A percentile compares a stretch with the other conserved stretches of the same genome.
These are phyloP conservation scores for Curvularia hawaiiensis DNA, from an alignment of 2,329 filamentous ascomycete species.

Conservation along the genomic window DNA sequence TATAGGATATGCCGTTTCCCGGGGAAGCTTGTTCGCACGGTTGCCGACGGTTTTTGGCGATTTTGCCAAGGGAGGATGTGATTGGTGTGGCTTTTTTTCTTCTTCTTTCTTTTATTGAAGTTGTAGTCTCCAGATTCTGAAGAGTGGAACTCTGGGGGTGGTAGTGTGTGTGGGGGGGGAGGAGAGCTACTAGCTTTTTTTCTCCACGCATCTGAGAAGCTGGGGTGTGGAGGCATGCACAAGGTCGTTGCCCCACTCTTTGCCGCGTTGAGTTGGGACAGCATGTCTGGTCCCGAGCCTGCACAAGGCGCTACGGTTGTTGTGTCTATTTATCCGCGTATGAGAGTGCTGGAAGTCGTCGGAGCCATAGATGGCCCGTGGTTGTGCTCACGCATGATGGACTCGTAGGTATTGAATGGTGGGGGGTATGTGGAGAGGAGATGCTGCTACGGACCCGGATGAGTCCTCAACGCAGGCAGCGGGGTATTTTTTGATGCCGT, in stretches of 20 bases:
- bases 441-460: background rate
- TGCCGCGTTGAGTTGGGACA: background rate
- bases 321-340: conserved; percentile 28
- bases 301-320: conserved; percentile 20
- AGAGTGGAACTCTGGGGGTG: background rate
- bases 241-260: background rate
- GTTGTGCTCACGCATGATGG: conserved; percentile 15
- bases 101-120: too few relatives aligned
- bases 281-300: conserved; percentile 10
- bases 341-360: conserved; percentile 11
- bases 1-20: too few relatives aligned
- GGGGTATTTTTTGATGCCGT: background rate
- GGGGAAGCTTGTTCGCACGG: background rate
- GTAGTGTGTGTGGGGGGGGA: too few relatives aligned
- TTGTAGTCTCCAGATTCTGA: too few relatives aligned
- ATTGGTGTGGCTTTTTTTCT: too few relatives aligned
- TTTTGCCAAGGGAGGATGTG: too few relatives aligned
- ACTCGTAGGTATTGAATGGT: conserved; percentile 7
- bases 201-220: conserved; percentile 4
- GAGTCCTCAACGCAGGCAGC: background rate
- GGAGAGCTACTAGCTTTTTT: too few relatives aligned
- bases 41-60: too few relatives aligned
- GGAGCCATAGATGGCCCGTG: conserved; percentile 20
- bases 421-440: background rate
- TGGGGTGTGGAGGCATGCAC: background rate